These are phyloP conservation scores for Ophiosphaerella korrae DNA, from an alignment of 2,329 filamentous ascomycete genomes.

Conservation along the genomic window DNA sequence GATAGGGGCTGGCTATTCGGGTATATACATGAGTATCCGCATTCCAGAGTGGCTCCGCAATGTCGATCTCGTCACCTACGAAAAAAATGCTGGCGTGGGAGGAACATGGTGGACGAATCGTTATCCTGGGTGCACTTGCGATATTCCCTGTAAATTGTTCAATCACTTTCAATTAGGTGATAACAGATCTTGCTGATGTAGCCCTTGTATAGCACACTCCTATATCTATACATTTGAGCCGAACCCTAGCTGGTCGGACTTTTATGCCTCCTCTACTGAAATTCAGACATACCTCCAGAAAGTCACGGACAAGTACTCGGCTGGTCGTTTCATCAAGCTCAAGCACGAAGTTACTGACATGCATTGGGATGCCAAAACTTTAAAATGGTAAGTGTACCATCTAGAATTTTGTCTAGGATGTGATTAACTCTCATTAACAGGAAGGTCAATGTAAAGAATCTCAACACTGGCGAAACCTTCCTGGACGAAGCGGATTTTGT, in stretches of 20 bases:
- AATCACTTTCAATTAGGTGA: too few species aligned
- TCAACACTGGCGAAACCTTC: neutral
- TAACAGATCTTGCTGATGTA: too few species aligned
- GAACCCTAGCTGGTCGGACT: slow-evolving; percentile 46
- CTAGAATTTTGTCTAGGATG: neutral
- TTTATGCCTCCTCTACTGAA: slow-evolving; percentile 43
- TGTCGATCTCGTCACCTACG: slow-evolving; percentile 39
- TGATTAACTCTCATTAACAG: too few species aligned
- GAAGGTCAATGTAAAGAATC: neutral
- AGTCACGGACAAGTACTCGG: slow-evolving; percentile 38
- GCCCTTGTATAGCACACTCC: neutral
- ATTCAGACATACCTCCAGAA: slow-evolving; percentile 45
- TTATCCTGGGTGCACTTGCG: too few species aligned
- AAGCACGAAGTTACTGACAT: neutral
- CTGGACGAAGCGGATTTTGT: slow-evolving; percentile 31
- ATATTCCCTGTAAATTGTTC: too few species aligned
- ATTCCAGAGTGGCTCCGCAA: slow-evolving; percentile 40
- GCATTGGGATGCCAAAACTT: neutral
- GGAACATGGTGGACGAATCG: slow-evolving; percentile 2
- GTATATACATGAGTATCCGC: slow-evolving; percentile 44
- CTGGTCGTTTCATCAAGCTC: neutral
- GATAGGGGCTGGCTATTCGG: slow-evolving; percentile 44
- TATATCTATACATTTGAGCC: slow-evolving; percentile 39
- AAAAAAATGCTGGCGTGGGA: slow-evolving; percentile 44
- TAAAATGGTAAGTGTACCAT: neutral